Conservation (phyloP, 345 rosid genomes). For the Laguncularia racemosa region DNA sequence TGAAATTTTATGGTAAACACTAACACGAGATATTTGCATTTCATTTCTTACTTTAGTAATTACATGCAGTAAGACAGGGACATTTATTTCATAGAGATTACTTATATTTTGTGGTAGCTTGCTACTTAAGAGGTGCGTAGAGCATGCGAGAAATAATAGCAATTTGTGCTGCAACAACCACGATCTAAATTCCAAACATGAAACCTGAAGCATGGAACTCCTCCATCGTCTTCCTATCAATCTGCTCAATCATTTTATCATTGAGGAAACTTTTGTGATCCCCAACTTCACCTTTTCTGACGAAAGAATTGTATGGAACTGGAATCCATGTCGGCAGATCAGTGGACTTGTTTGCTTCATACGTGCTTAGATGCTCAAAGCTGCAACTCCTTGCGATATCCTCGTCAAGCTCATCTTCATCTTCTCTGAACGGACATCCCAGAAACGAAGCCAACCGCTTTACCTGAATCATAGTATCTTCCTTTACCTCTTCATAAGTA, state of each 20-base stretch:
- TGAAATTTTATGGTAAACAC: too few relatives aligned
- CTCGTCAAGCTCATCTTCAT: background rate
- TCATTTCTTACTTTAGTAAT: too few relatives aligned
- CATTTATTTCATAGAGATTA: too few relatives aligned
- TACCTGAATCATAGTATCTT: background rate
- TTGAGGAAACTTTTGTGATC: background rate
- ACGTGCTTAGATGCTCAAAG: slow-evolving; percentile 6
- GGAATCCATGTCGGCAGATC: background rate
- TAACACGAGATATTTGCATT: too few relatives aligned
- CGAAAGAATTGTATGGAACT: slow-evolving; percentile 1
- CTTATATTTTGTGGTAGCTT: too few relatives aligned
- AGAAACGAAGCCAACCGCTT: slow-evolving; percentile 8
- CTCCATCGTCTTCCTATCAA: background rate
- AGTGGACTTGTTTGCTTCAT: background rate
- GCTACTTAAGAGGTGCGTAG: too few relatives aligned
- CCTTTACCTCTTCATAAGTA: slow-evolving; percentile 9
- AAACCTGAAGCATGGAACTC: slow-evolving; percentile 1
- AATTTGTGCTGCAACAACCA: background rate
- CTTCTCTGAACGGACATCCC: slow-evolving; percentile 4
- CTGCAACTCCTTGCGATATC: slow-evolving; percentile 4
- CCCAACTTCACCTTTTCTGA: slow-evolving; percentile 4
- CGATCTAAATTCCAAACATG: background rate
- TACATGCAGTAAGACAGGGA: too few relatives aligned
- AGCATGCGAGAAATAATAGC: too few relatives aligned
- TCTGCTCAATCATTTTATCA: background rate